These are phyloP conservation scores for Lippia alba DNA, from an alignment of 305 asterid species.

Conservation along the genomic window DNA sequence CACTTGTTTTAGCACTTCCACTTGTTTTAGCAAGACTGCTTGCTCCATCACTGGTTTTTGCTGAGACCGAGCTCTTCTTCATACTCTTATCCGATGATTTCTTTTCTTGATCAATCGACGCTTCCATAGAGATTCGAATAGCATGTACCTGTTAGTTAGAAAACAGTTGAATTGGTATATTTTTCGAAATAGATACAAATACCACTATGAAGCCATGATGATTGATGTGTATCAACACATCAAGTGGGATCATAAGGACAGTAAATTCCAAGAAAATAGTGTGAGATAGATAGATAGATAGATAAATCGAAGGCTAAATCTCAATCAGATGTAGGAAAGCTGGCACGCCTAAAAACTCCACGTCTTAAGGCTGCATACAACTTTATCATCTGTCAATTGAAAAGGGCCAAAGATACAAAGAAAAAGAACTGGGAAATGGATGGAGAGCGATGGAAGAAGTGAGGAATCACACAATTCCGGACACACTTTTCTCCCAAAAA, in stretches of 20 bases:
- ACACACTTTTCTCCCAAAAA: conserved; percentile 35
- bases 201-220: too few species aligned
- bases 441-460: conserved; percentile 27
- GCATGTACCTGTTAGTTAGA: conserved; percentile 31
- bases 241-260: background rate
- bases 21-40: conserved; percentile 50
- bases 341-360: conserved; percentile 4
- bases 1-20: too few species aligned
- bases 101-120: conserved; percentile 46
- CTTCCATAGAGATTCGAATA: conserved; percentile 40
- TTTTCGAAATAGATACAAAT: background rate
- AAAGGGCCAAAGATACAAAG: conserved; percentile 14
- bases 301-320: conserved; percentile 8
- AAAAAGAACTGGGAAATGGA: conserved; percentile 9
- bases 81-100: conserved; percentile 42
- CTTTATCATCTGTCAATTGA: conserved; percentile 28
- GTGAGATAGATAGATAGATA: conserved; percentile 1
- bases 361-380: conserved; percentile 1
- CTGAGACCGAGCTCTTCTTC: conserved; percentile 58
- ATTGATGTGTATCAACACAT: conserved; percentile 3
- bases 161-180: background rate
- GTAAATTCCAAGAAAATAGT: background rate
- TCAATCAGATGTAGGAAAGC: conserved; percentile 10
- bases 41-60: conserved; percentile 48
- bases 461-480: conserved; percentile 45